Percentiles rank a stretch among this genome's conserved stretches.
Conservation (phyloP, 371 early-diverging fungal genomes). For the Syncephalis plumigaleata region DNA sequence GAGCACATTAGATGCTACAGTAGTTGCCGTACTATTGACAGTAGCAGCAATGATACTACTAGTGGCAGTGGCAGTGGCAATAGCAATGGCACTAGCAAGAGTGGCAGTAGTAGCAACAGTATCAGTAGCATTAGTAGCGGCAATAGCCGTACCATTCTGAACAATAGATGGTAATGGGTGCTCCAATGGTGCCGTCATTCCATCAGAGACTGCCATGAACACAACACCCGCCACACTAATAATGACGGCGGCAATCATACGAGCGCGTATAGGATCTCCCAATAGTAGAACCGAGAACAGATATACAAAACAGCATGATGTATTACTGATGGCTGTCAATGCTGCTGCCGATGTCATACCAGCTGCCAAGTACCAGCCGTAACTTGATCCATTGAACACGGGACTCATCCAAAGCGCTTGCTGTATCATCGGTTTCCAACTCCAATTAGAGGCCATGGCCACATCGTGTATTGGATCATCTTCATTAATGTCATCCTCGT, state of each 20-base stretch:
- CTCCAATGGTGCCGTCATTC: neutral
- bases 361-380: conserved; percentile 62
- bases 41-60: no score
- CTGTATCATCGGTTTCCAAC: no score
- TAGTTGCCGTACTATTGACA: no score
- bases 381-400: conserved; percentile 31
- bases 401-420: conserved; percentile 1
- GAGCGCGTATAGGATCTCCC: conserved; percentile 27
- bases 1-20: no score
- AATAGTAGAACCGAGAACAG: conserved; percentile 49
- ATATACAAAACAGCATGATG: conserved; percentile 61
- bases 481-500: neutral
- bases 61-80: no score
- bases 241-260: conserved; percentile 41
- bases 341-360: conserved; percentile 52
- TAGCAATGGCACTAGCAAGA: no score
- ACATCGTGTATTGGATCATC: no score
- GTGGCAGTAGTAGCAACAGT: no score
- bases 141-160: no score
- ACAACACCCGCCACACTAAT: conserved; percentile 47
- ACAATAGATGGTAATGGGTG: neutral
- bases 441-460: neutral
- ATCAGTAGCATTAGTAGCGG: no score
- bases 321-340: conserved; percentile 65
- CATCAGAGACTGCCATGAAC: conserved; percentile 29